phyloP scores from a whole-genome alignment of 495 filamentous ascomycete genomes.

The Aspergillus sclerotioniger region DNA sequence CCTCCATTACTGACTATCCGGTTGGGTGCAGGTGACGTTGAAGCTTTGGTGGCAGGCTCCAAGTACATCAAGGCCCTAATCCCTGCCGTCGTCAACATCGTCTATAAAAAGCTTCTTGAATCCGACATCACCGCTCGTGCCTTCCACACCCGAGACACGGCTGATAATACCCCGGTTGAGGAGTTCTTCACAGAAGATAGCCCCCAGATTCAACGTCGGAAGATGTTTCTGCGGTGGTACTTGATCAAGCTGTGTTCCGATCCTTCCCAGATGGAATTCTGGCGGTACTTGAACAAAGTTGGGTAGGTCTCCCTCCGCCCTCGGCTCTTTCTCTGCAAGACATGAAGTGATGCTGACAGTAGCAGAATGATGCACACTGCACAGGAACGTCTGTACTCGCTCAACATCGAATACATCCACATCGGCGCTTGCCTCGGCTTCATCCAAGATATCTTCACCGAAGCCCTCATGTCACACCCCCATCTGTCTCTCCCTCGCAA shows the following conservation, averaged over 20 bases:
- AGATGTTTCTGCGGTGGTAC: conserved; percentile 73
- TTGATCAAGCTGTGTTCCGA: conserved; percentile 68
- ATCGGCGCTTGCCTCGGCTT: conserved; percentile 65
- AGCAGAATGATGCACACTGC: conserved; percentile 67
- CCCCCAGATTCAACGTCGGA: conserved; percentile 70
- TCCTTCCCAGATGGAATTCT: conserved; percentile 70
- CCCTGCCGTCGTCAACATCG: conserved; percentile 64
- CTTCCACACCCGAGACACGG: conserved; percentile 65
- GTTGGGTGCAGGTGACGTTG: conserved; percentile 55
- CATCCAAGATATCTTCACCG: conserved; percentile 71
- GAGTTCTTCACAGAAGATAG: conserved; percentile 59
- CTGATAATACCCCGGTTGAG: conserved; percentile 60
- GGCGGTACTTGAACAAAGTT: conserved; percentile 77
- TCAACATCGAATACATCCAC: conserved; percentile 77
- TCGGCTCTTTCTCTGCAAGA: background rate
- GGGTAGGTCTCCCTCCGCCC: conserved; percentile 39
- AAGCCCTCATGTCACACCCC: conserved; percentile 70
- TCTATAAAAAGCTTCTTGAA: conserved; percentile 72
- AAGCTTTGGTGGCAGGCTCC: conserved; percentile 59
- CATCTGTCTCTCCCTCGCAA: conserved; percentile 60
- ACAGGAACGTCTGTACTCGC: conserved; percentile 57
- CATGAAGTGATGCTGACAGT: conserved; percentile 6
- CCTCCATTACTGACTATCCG: background rate
- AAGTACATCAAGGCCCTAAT: conserved; percentile 76
- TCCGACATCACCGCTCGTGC: conserved; percentile 72